Conservation (phyloP, 2,329 filamentous ascomycete species). For the Trichoderma simmonsii region DNA sequence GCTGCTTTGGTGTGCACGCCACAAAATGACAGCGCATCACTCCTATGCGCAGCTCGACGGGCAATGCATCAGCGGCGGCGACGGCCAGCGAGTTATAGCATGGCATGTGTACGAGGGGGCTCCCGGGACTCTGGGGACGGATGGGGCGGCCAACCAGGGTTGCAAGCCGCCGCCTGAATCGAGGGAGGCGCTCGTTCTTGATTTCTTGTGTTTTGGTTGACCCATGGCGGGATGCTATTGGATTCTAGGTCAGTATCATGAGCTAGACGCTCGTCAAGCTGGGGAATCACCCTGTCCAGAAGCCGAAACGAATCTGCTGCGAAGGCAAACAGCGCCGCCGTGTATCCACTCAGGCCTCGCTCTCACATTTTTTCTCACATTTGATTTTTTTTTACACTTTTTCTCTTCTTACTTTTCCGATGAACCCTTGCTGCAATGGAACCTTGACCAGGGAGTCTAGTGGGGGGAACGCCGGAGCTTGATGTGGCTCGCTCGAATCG, state of each 20-base stretch:
- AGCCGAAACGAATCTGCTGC: slow-evolving; percentile 4
- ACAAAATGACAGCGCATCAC: slow-evolving; percentile 21
- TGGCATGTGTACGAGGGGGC: slow-evolving; percentile 18
- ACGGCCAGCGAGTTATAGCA: slow-evolving; percentile 10
- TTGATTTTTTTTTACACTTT: not conserved
- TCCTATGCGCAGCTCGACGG: slow-evolving; percentile 12
- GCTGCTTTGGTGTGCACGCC: slow-evolving; percentile 17
- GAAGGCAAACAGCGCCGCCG: not conserved
- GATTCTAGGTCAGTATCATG: not conserved
- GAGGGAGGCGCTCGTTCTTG: not conserved
- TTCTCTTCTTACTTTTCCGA: not conserved
- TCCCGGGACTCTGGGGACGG: slow-evolving; percentile 12
- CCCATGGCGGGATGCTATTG: slow-evolving; percentile 7
- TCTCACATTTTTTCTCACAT: not conserved
- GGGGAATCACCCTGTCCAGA: slow-evolving; percentile 6
- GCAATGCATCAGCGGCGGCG: slow-evolving; percentile 15
- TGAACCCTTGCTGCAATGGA: slow-evolving; percentile 16
- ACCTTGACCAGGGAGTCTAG: slow-evolving; percentile 5
- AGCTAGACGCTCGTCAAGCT: not conserved
- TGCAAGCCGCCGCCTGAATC: not conserved
- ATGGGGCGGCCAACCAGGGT: slow-evolving; percentile 4
- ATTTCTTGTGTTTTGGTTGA: not conserved
- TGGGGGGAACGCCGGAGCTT: not conserved
- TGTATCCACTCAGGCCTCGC: not conserved
- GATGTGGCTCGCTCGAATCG: slow-evolving; percentile 17